These are phyloP conservation scores for Chimonanthus praecox DNA, from an alignment of 164 flowering plant species.

Conservation along the genomic window DNA sequence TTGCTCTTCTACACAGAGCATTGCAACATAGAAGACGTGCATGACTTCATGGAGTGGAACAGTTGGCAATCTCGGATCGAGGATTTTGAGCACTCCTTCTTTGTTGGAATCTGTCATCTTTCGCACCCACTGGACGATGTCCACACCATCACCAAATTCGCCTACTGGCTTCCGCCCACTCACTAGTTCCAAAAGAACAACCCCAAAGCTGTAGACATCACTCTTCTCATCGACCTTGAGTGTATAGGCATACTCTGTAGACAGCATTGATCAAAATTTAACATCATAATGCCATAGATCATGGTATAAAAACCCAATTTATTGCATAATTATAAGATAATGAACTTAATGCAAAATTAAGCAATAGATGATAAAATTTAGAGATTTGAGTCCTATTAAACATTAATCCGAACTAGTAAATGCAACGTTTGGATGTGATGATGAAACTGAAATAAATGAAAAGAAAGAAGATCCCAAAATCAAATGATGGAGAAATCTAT, in stretches of 20 bases:
- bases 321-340: neutral
- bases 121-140: slow-evolving; percentile 96
- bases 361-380: neutral
- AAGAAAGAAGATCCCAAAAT: neutral
- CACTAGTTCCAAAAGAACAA: slow-evolving; percentile 79
- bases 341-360: neutral
- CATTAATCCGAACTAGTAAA: too few species aligned
- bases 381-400: too few species aligned
- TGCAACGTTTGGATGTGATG: too few species aligned
- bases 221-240: slow-evolving; percentile 96
- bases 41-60: slow-evolving; percentile 84
- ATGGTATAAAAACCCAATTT: neutral
- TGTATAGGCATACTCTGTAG: slow-evolving; percentile 90
- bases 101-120: slow-evolving; percentile 81
- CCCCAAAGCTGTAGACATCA: slow-evolving; percentile 95
- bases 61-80: slow-evolving; percentile 74
- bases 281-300: neutral
- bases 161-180: slow-evolving; percentile 92
- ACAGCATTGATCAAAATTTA: neutral
- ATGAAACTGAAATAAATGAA: too few species aligned
- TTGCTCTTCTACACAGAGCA: slow-evolving; percentile 97
- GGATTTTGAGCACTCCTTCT: slow-evolving; percentile 71
- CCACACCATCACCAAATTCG: slow-evolving; percentile 98
- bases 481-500: neutral
- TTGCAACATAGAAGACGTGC: slow-evolving; percentile 93